These are phyloP conservation scores for Diaporthe citrichinensis DNA, from an alignment of 2,329 filamentous ascomycete species.

Conservation along the genomic window DNA sequence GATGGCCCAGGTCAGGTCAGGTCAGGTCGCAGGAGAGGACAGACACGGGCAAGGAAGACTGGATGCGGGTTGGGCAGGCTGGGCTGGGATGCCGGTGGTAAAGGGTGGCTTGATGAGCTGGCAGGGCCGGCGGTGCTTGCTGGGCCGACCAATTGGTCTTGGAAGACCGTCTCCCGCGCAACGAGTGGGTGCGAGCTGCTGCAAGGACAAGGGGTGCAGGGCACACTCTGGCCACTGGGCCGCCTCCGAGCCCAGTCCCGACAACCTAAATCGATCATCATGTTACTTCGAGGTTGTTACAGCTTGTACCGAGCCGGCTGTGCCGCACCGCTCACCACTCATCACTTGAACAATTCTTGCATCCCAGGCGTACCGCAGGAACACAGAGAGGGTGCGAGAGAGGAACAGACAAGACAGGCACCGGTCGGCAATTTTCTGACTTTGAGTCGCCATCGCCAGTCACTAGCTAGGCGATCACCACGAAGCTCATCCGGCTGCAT, in stretches of 20 bases:
- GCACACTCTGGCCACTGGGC: slow-evolving; percentile 13
- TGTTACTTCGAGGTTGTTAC: slow-evolving; percentile 15
- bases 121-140: slow-evolving; percentile 46
- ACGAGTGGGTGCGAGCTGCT: slow-evolving; percentile 45
- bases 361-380: background rate
- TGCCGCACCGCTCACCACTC: background rate
- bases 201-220: slow-evolving; percentile 38
- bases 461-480: background rate
- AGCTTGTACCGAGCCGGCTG: background rate
- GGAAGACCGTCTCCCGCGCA: slow-evolving; percentile 44
- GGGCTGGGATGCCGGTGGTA: slow-evolving; percentile 48
- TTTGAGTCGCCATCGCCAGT: background rate
- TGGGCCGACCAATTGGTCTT: slow-evolving; percentile 48
- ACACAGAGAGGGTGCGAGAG: background rate
- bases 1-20: background rate
- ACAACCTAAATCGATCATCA: slow-evolving; percentile 3
- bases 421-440: background rate
- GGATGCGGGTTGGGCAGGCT: slow-evolving; percentile 17
- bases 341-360: background rate
- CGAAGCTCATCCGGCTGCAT: background rate
- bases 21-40: slow-evolving; percentile 18
- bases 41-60: background rate
- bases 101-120: slow-evolving; percentile 51
- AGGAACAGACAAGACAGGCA: background rate
- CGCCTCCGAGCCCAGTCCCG: background rate